phyloP scores from a whole-genome alignment of 2,329 filamentous ascomycete species.

The Dactylella cylindrospora region DNA sequence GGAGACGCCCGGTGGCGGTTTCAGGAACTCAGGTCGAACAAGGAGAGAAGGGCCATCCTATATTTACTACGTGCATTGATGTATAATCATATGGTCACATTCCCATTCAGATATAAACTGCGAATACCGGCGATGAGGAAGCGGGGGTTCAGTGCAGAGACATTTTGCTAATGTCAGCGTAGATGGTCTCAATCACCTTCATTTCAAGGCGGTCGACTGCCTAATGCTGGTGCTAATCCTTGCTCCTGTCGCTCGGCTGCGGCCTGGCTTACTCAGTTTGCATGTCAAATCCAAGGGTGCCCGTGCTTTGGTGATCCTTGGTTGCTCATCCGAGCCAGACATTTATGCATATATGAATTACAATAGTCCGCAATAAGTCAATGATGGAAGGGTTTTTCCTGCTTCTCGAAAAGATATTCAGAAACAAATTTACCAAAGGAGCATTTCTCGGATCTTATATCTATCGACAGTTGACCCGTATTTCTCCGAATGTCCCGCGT shows the following conservation, averaged over 20 bases:
- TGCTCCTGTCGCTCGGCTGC: constrained; percentile 8
- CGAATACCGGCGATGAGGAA: too few relatives aligned
- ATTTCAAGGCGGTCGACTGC: too few relatives aligned
- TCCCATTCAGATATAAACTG: background rate
- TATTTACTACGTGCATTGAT: constrained; percentile 6
- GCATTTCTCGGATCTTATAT: background rate
- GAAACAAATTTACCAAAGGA: background rate
- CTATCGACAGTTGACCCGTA: background rate
- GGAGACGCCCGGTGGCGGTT: background rate
- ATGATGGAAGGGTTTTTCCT: background rate
- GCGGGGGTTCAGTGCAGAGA: background rate
- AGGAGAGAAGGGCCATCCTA: too few relatives aligned
- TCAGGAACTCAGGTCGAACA: background rate
- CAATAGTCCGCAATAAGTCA: background rate
- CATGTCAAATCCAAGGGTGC: constrained; percentile 2
- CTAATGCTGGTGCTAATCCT: background rate
- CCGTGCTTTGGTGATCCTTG: constrained; percentile 1
- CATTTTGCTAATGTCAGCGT: too few relatives aligned
- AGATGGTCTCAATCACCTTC: too few relatives aligned
- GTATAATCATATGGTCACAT: background rate
- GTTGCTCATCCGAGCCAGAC: background rate
- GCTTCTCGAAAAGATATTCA: constrained; percentile 3
- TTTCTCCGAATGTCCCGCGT: background rate
- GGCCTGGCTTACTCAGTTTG: constrained; percentile 3
- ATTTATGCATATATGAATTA: too few relatives aligned